These are phyloP conservation scores for Teratosphaeria pseudoeucalypti DNA, from an alignment of 2,329 filamentous ascomycete genomes.

Conservation along the genomic window DNA sequence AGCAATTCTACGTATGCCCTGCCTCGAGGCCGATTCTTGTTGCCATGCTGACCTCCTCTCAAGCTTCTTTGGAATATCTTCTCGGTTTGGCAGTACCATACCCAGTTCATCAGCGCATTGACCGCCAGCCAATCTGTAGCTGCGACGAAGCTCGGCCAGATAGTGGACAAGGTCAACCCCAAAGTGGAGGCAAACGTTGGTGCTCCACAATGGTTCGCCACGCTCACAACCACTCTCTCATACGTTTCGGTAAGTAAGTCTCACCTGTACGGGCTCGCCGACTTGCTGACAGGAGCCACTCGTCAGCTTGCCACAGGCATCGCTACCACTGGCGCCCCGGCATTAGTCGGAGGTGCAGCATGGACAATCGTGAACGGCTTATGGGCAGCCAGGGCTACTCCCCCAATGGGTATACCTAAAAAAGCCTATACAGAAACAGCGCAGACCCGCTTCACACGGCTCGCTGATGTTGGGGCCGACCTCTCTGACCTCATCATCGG, in stretches of 20 bases:
- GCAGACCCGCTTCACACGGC: neutral
- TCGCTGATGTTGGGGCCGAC: neutral
- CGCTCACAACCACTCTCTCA: neutral
- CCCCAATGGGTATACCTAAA: neutral
- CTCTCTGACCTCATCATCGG: neutral
- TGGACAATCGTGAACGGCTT: neutral
- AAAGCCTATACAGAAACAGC: neutral
- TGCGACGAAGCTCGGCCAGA: neutral
- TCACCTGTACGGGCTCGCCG: neutral
- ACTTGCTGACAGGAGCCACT: neutral
- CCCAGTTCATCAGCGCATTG: neutral
- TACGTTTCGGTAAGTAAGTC: neutral
- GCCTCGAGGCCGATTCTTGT: neutral
- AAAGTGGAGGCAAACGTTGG: neutral
- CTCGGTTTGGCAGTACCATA: neutral
- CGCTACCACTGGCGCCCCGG: neutral
- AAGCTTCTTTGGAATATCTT: neutral
- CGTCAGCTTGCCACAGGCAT: neutral
- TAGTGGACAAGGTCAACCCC: neutral
- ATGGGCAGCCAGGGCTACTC: neutral
- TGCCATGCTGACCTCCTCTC: neutral
- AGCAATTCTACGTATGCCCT: neutral
- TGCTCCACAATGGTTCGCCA: neutral
- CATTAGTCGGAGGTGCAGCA: neutral
- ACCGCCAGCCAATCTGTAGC: neutral